Percentiles rank a stretch among this genome's conserved stretches.
phyloP scores from a whole-genome alignment of 2,329 filamentous ascomycete genomes.

The Amesomyces nigricolor region DNA sequence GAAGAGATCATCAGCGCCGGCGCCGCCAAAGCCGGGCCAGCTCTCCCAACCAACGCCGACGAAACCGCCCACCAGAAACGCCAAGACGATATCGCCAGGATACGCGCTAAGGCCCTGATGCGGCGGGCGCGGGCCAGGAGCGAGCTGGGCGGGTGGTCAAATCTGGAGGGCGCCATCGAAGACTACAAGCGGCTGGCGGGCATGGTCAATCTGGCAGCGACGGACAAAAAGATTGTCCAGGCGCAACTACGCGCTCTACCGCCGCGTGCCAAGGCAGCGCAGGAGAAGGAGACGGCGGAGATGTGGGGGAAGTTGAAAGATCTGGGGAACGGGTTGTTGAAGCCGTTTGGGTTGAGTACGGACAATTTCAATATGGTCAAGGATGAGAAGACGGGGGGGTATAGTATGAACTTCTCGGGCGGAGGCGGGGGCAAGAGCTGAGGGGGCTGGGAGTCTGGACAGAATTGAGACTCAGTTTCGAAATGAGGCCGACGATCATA shows the following conservation, averaged over 20 bases:
- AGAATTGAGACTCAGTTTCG: background rate
- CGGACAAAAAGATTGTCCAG: constrained; percentile 64
- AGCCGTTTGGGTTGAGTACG: constrained; percentile 88
- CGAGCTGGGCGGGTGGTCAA: constrained; percentile 71
- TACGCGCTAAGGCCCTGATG: constrained; percentile 77
- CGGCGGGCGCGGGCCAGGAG: constrained; percentile 68
- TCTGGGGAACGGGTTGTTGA: constrained; percentile 84
- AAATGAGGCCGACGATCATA: no score
- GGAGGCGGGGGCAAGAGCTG: constrained; percentile 11
- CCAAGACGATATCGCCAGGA: constrained; percentile 63
- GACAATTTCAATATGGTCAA: constrained; percentile 93
- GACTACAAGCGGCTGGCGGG: constrained; percentile 68
- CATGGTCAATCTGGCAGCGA: constrained; percentile 54
- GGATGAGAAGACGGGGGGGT: constrained; percentile 82
- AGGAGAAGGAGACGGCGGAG: constrained; percentile 83
- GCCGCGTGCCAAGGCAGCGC: constrained; percentile 64
- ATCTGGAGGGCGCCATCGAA: constrained; percentile 67
- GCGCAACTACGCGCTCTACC: constrained; percentile 62
- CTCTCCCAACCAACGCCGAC: constrained; percentile 25
- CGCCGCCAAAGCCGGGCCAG: constrained; percentile 45
- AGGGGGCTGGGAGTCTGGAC: background rate
- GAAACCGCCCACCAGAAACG: constrained; percentile 34
- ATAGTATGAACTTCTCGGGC: constrained; percentile 76
- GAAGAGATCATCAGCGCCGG: constrained; percentile 57
- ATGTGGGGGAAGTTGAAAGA: constrained; percentile 97